Conservation (phyloP, 768 basidiomycete genomes). For the Lactifluus piperatus region DNA sequence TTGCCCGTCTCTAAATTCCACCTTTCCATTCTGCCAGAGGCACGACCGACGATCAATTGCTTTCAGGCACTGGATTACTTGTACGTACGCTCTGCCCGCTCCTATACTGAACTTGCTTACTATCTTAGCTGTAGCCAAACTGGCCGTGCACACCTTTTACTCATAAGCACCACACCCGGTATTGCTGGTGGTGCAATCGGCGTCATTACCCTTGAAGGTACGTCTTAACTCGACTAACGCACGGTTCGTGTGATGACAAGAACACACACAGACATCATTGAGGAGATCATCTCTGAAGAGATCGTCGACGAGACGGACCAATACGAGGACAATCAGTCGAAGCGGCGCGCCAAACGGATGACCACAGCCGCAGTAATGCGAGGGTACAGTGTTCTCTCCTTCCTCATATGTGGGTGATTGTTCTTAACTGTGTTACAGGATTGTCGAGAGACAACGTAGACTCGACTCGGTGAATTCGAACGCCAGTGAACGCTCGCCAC, state of each 20-base stretch:
- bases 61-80: constrained; percentile 94
- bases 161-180: constrained; percentile 82
- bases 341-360: constrained; percentile 58
- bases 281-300: constrained; percentile 94
- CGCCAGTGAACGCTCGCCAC: constrained; percentile 7
- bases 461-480: background rate
- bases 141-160: constrained; percentile 83
- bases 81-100: constrained; percentile 32
- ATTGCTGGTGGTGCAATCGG: constrained; percentile 78
- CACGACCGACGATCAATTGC: constrained; percentile 79
- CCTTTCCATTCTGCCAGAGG: constrained; percentile 84
- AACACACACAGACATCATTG: constrained; percentile 54
- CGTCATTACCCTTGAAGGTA: constrained; percentile 83
- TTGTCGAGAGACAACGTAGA: constrained; percentile 44
- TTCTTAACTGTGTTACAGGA: constrained; percentile 28
- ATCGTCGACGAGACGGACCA: constrained; percentile 94
- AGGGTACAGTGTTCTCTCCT: constrained; percentile 40
- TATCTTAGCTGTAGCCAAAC: constrained; percentile 54
- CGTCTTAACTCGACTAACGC: background rate
- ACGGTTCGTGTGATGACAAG: background rate
- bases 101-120: background rate
- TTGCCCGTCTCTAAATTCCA: constrained; percentile 67
- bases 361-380: constrained; percentile 73
- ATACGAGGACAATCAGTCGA: constrained; percentile 80
- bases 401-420: background rate